Evolutionary conservation across 352 stramenopile genomes (phyloP), one percentile per base, ranked within the genome.

Genomic region (Globisporangium middletonii): DNA sequence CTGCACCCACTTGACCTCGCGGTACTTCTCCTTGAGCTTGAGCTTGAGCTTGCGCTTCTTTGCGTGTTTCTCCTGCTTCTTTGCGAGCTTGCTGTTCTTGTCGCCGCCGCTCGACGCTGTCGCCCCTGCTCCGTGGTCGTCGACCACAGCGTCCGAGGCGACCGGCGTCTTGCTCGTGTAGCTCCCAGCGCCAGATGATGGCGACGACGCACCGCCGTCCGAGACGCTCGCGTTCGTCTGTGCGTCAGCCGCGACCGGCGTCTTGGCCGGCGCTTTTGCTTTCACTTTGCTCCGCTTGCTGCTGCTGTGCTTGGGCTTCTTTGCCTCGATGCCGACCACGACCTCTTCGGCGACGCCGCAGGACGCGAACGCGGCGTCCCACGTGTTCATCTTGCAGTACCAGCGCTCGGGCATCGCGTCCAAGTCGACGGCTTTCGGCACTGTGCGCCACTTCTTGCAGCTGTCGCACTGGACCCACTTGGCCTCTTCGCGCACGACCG

Each of bases 351-450:
- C 79, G 19, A 95, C 86, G n/a, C 78, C 71, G 59, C 94, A 98
- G 3, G 76, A 92, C 23, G 83, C 89, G 47, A 88, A 85, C 42
- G 76, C 86, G 19, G 68, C 59, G 65, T 97, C 90, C 82, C 92
- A 98, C 9, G 75, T 82, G 71, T 99, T 99, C 78, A 98, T 92
- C 53, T 89, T 77, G 72, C 96, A 99, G 63, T 97, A 98, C 96
- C 96, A 99, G 53, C 88, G 76, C 35, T 98, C 90, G 11, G 95
- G 94, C 68, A 99, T 92, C 16, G 72, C 73, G 28, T 97, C 77
- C 48, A 94, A 62, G 62, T 98, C 83, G 19, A 98, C 81, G 37
- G 79, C 68, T 52, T 79, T 85, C 4, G 95, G 88, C 15, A 99
- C 80, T 15, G 93, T 95, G 43, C 96, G 89, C 96, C 96, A 99